Evolutionary conservation across 2,329 filamentous ascomycete species (phyloP).

Genomic region (Aspergillus sp.): DNA sequence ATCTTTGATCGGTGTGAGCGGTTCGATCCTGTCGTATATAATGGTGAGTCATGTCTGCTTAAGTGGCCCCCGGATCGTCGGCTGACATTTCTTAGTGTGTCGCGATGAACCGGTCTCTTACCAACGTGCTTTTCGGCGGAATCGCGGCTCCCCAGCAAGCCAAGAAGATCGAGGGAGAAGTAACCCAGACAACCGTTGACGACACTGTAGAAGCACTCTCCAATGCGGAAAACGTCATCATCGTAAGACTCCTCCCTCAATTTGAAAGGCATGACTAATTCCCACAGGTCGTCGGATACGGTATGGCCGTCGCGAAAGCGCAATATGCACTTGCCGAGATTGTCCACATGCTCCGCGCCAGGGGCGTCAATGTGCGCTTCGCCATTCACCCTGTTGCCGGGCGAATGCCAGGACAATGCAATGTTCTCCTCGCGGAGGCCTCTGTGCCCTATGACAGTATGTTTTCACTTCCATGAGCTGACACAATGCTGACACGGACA

Average conservation of each 20-base stretch:
- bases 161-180: constrained; percentile 73
- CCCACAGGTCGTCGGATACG: constrained; percentile 72
- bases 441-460: constrained; percentile 79
- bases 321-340: constrained; percentile 89
- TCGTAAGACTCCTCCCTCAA: constrained; percentile 46
- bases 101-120: constrained; percentile 88
- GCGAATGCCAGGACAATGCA: constrained; percentile 91
- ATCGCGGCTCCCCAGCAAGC: constrained; percentile 63
- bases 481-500: constrained; percentile 13
- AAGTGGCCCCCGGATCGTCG: not conserved
- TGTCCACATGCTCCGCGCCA: constrained; percentile 68
- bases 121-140: constrained; percentile 85
- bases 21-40: constrained; percentile 85
- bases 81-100: constrained; percentile 55
- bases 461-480: constrained; percentile 10
- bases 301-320: constrained; percentile 91
- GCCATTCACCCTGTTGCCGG: constrained; percentile 89
- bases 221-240: constrained; percentile 80
- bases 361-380: constrained; percentile 79
- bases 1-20: constrained; percentile 82
- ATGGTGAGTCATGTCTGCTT: constrained; percentile 40
- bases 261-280: not conserved
- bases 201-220: constrained; percentile 74
- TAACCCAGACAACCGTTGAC: constrained; percentile 75
- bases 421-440: constrained; percentile 84